Evolutionary conservation across 2,329 filamentous ascomycete species (phyloP), one percentile per base, ranked within the genome.

Genomic region (Grosmannia huntii): DNA sequence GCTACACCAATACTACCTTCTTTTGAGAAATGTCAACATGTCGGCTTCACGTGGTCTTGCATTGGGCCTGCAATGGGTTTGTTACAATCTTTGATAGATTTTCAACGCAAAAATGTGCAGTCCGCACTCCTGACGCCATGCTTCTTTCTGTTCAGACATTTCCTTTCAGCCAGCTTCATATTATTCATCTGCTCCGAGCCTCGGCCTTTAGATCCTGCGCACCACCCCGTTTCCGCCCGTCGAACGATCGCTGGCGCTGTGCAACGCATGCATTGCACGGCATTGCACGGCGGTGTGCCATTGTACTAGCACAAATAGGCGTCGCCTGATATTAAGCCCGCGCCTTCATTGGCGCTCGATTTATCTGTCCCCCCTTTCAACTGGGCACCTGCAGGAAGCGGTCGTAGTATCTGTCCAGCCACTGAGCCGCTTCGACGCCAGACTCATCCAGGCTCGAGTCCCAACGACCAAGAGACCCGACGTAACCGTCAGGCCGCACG

Each of bases 401-500:
- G 50, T 72, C 71, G 62, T 80, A 82, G 64, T 82, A 82, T 19
- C 68, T 66, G 63, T 81, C 78, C 27, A 82, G 69, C 79, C 79
- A 82, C 60, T 68, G 70, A 31, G 79, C 79, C 10, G 79, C 79
- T 53, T 76, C 72, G 49, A 75, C 68, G 49, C 79, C 79, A 6
- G 77, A 70, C 49, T 76, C 76, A 57, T 79, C 77, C 31, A 77
- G 66, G 62, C 72, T 74, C 38, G 75, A 73, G 65, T 79, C 76
- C 76, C 77, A 80, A 48, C 76, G 70, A 51, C 76, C 73, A 27
- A 87, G 70, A n/a, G 77, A 82, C 1, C 86, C 86, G 5, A 89
- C 81, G 67, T 89, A 90, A 12, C 86, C 86, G 68, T 90, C 86
- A 0, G 86, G 86, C 5, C 86, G 76, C 1, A 90, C 83, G 64